Percentiles rank a stretch among this genome's conserved stretches.
These are phyloP conservation scores for Candida boleticola DNA, from an alignment of 805 yeast genomes.

Conservation along the genomic window DNA sequence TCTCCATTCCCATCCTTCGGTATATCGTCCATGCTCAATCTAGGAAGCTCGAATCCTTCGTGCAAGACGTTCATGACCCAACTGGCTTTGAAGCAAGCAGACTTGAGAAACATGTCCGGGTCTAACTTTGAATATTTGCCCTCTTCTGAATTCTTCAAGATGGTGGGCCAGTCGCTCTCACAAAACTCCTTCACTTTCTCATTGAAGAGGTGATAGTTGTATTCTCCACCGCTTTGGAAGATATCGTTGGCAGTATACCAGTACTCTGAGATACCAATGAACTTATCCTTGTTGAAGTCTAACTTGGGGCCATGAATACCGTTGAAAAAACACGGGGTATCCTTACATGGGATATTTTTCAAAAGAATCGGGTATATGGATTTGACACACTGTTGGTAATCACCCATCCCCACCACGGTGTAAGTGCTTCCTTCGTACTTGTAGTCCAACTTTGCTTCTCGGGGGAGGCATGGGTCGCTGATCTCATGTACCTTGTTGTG, in stretches of 20 bases:
- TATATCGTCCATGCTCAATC: constrained; percentile 52
- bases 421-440: constrained; percentile 46
- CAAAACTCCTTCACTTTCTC: constrained; percentile 70
- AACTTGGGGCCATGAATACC: constrained; percentile 93
- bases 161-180: constrained; percentile 65
- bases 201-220: constrained; percentile 70
- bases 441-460: constrained; percentile 51
- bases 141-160: constrained; percentile 46
- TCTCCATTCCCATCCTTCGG: constrained; percentile 23
- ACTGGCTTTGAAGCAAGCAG: constrained; percentile 90
- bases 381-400: constrained; percentile 69
- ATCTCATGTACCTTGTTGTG: constrained; percentile 19
- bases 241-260: constrained; percentile 97
- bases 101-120: constrained; percentile 50
- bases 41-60: constrained; percentile 88
- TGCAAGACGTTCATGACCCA: constrained; percentile 91
- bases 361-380: constrained; percentile 73
- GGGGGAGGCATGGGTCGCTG: constrained; percentile 80
- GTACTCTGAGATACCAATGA: constrained; percentile 93
- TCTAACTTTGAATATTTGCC: constrained; percentile 61
- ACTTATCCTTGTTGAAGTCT: constrained; percentile 74
- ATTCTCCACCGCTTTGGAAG: constrained; percentile 84
- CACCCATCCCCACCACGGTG: constrained; percentile 70
- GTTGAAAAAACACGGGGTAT: constrained; percentile 88
- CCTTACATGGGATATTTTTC: constrained; percentile 78